phyloP scores from a whole-genome alignment of 768 basidiomycete species.

The Russula compacta region DNA sequence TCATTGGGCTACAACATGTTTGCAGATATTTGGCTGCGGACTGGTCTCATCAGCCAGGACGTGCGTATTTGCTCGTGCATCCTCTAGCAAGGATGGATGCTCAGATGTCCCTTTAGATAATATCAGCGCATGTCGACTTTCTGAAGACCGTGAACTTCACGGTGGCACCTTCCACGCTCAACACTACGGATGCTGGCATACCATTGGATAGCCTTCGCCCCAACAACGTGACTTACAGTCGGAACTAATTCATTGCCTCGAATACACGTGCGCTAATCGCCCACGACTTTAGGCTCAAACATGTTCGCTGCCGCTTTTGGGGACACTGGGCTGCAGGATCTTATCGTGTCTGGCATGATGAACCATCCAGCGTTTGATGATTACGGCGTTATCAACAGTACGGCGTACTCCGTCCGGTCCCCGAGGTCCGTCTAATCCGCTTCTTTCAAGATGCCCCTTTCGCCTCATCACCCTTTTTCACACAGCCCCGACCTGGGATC shows the following conservation, averaged over 20 bases:
- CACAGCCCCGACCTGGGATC: constrained; percentile 15
- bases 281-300: constrained; percentile 8
- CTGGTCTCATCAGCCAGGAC: background rate
- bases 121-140: constrained; percentile 10
- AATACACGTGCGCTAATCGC: background rate
- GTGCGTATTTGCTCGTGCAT: background rate
- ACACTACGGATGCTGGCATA: constrained; percentile 1
- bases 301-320: constrained; percentile 11
- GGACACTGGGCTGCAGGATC: background rate
- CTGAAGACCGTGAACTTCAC: background rate
- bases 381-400: background rate
- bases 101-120: background rate
- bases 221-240: constrained; percentile 5
- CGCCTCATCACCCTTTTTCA: background rate
- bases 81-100: background rate
- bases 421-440: background rate
- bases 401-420: background rate
- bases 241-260: background rate
- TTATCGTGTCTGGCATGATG: background rate
- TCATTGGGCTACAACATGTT: constrained; percentile 17
- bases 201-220: constrained; percentile 11
- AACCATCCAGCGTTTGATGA: background rate
- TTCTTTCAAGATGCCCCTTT: too few species aligned
- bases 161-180: background rate
- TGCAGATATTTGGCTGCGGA: constrained; percentile 14